Base-by-base conservation (phyloP, 768 basidiomycete species). In the Dacryopinax primogenitus region DNA sequence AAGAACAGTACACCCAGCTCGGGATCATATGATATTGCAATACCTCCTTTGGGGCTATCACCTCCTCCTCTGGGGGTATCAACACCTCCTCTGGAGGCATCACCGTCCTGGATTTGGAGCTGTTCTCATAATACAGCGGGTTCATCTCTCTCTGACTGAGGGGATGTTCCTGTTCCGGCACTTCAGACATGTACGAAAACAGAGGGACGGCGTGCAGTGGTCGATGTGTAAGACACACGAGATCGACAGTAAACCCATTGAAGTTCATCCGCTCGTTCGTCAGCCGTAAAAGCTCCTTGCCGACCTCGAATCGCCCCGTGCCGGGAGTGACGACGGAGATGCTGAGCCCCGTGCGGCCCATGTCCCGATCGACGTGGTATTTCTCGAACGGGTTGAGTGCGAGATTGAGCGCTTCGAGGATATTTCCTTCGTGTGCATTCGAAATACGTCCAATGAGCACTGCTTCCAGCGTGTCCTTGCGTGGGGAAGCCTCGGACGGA, bases 391-490 rank as follows among this genome's bases (percentile, higher is more conserved):
- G 90, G 71, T 92, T 95, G 16, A 97, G 81, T 0, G 86, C 90
- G 47, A 99, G 81, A 71, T 98, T 98, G 63, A 98, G 80, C 1
- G 92, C 92, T 74, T 98, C 96, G 3, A 98, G 82, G n/a, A 98
- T 80, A 39, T 93, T 93, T 0, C 93, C 92, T 68, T 98, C 93
- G 70, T 95, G 92, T 0, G 96, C 95, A 73, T 82, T 85, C 0
- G 88, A 90, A 33, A 94, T 77, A 32, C 81, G 80, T 1, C 92
- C 92, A 13, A 92, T 83, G 15, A 93, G 79, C 16, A 88, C 83
- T 28, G 83, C 84, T 47, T 81, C 82, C 35, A 84, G 81, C n/a
- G 77, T 78, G 12, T 62, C 63, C 23, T 41, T 35, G 23, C 28
- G n/a, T n/a, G n/a, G n/a, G n/a, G n/a, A n/a, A n/a, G n/a, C 37